A percentile compares a stretch with the other conserved stretches of the same genome.
Evolutionary conservation across 2,329 filamentous ascomycete species (phyloP).

Genomic region (Alternaria brassicicola): DNA sequence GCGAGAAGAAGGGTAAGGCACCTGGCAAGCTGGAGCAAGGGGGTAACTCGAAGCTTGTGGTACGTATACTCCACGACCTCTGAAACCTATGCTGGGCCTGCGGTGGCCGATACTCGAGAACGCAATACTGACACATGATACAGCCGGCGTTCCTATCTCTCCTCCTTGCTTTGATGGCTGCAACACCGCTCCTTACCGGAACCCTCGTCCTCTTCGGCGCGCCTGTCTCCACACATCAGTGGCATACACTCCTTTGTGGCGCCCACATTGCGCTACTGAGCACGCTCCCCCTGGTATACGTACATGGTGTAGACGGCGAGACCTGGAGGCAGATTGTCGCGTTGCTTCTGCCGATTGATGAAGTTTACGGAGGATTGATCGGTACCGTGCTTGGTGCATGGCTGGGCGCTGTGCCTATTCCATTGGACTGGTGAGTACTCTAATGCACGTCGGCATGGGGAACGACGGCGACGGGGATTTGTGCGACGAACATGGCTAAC

Average conservation of each 20-base stretch:
- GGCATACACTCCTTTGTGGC: slow-evolving; percentile 79
- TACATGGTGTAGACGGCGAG: slow-evolving; percentile 74
- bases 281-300: slow-evolving; percentile 81
- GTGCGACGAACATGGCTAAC: background rate
- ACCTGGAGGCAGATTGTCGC: slow-evolving; percentile 75
- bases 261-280: slow-evolving; percentile 81
- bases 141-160: slow-evolving; percentile 76
- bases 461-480: background rate
- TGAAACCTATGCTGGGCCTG: background rate
- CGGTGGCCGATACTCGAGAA: background rate
- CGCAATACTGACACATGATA: background rate
- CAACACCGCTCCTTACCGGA: slow-evolving; percentile 63
- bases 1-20: slow-evolving; percentile 45
- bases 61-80: slow-evolving; percentile 35
- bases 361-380: slow-evolving; percentile 80
- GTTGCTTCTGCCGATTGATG: slow-evolving; percentile 76
- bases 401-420: slow-evolving; percentile 93
- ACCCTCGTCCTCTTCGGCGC: slow-evolving; percentile 88
- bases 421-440: slow-evolving; percentile 77
- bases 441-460: too few relatives aligned
- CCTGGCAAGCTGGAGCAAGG: slow-evolving; percentile 33
- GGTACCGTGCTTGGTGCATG: slow-evolving; percentile 83
- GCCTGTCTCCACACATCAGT: slow-evolving; percentile 79
- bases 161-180: slow-evolving; percentile 61
- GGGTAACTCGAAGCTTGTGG: slow-evolving; percentile 48